Evolutionary conservation across 352 stramenopile species (phyloP).

Genomic region (Saprolegnia diclina): DNA sequence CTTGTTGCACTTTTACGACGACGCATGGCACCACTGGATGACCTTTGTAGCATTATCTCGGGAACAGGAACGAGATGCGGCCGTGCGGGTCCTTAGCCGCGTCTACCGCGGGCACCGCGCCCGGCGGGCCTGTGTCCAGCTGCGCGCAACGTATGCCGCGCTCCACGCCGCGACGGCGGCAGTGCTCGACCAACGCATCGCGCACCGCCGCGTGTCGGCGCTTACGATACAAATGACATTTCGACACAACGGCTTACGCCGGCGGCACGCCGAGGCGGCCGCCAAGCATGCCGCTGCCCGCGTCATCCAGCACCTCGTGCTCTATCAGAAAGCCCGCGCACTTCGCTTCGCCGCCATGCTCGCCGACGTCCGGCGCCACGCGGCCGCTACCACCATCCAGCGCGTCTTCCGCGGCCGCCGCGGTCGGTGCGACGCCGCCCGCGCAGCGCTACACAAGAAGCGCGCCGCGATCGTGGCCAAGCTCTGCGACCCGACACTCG

Average conservation of each 20-base stretch:
- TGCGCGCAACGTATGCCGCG: neutral
- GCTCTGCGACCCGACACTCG: conserved; percentile 8
- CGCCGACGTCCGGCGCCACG: neutral
- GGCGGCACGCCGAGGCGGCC: neutral
- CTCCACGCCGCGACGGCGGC: neutral
- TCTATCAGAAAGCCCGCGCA: conserved; percentile 9
- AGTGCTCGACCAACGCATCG: neutral
- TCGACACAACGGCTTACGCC: neutral
- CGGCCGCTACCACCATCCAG: neutral
- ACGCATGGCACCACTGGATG: conserved; percentile 24
- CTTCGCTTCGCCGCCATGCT: conserved; percentile 17
- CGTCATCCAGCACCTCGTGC: conserved; percentile 11
- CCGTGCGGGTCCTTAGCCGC: neutral
- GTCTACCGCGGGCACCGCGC: conserved; percentile 20
- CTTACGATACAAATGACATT: conserved; percentile 21
- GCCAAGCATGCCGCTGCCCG: neutral
- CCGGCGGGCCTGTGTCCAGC: conserved; percentile 1
- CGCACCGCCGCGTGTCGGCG: neutral
- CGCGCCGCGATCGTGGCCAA: neutral
- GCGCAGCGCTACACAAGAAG: neutral
- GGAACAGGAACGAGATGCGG: conserved; percentile 6
- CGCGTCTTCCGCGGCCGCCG: neutral
- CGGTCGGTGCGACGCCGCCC: neutral
- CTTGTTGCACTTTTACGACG: conserved; percentile 18
- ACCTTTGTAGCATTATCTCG: neutral